These are phyloP conservation scores for Stemphylium lycopersici DNA, from an alignment of 2,329 filamentous ascomycete genomes.

Conservation along the genomic window DNA sequence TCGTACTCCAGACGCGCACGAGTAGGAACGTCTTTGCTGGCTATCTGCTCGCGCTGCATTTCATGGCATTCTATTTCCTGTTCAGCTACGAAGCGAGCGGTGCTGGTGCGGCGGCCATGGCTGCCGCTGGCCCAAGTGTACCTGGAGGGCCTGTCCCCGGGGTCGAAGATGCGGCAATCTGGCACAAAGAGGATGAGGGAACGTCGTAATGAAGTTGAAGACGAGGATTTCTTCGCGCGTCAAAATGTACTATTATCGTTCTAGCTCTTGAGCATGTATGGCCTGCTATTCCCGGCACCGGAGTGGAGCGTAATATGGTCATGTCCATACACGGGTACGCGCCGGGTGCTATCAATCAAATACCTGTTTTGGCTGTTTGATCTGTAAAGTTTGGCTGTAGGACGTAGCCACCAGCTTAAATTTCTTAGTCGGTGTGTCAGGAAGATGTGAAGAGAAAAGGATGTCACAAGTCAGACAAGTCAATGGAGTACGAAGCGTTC, in stretches of 20 bases:
- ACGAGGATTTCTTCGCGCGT: conserved; percentile 15
- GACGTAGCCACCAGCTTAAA: too few species aligned
- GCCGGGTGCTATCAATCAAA: neutral
- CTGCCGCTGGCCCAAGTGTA: conserved; percentile 40
- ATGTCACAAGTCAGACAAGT: too few species aligned
- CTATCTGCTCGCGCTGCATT: conserved; percentile 87
- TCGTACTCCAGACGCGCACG: conserved; percentile 86
- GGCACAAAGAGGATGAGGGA: conserved; percentile 45
- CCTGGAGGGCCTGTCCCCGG: conserved; percentile 22
- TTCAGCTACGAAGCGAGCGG: conserved; percentile 74
- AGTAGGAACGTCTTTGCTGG: conserved; percentile 93
- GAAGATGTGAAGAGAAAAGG: too few species aligned
- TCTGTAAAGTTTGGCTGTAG: too few species aligned
- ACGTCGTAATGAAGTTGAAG: conserved; percentile 23
- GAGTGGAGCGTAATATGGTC: neutral
- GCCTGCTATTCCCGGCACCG: neutral
- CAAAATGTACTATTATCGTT: conserved; percentile 4
- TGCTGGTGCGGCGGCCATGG: conserved; percentile 35
- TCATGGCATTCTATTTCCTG: conserved; percentile 84
- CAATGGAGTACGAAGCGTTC: too few species aligned
- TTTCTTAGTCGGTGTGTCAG: too few species aligned
- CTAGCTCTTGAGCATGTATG: neutral
- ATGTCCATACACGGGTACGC: neutral
- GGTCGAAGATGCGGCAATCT: conserved; percentile 34
- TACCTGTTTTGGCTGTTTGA: too few species aligned